These are phyloP conservation scores for Lasiosphaeris hirsuta DNA, from an alignment of 495 filamentous ascomycete genomes.

Conservation along the genomic window DNA sequence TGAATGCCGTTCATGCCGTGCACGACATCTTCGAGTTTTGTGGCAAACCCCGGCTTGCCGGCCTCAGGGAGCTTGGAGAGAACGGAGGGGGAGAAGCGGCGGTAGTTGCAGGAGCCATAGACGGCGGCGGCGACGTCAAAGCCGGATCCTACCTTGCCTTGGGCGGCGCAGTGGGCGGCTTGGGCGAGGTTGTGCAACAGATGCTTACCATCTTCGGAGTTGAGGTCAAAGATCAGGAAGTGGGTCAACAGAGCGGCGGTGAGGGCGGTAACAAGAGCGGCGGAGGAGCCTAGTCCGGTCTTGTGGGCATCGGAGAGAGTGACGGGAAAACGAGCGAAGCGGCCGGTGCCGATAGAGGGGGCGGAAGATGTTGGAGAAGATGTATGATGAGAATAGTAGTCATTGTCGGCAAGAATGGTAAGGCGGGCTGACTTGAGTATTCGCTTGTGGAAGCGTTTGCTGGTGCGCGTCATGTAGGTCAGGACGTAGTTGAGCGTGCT, in stretches of 20 bases:
- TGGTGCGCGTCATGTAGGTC: constrained; percentile 65
- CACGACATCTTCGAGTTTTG: constrained; percentile 60
- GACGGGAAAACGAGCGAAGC: constrained; percentile 76
- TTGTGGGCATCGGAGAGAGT: constrained; percentile 81
- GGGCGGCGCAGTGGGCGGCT: constrained; percentile 89
- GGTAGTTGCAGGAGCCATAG: constrained; percentile 85
- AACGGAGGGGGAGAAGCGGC: constrained; percentile 80
- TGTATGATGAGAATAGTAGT: constrained; percentile 84
- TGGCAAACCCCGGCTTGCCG: constrained; percentile 61
- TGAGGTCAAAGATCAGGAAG: constrained; percentile 65
- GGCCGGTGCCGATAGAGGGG: constrained; percentile 22
- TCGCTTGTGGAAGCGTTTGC: constrained; percentile 49
- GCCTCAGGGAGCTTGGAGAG: constrained; percentile 62
- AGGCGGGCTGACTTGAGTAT: constrained; percentile 65
- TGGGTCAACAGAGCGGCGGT: constrained; percentile 76
- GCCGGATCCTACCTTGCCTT: constrained; percentile 92
- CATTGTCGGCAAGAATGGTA: constrained; percentile 88
- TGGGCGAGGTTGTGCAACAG: constrained; percentile 89
- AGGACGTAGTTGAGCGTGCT: constrained; percentile 83
- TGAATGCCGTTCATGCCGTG: constrained; percentile 35
- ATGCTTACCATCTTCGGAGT: constrained; percentile 28
- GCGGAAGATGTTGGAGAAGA: constrained; percentile 8
- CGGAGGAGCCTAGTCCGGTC: constrained; percentile 93
- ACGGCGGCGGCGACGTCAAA: constrained; percentile 96
- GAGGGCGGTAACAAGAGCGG: constrained; percentile 89